These are phyloP conservation scores for Lactarius deliciosus DNA, from an alignment of 768 basidiomycete species.

Conservation along the genomic window DNA sequence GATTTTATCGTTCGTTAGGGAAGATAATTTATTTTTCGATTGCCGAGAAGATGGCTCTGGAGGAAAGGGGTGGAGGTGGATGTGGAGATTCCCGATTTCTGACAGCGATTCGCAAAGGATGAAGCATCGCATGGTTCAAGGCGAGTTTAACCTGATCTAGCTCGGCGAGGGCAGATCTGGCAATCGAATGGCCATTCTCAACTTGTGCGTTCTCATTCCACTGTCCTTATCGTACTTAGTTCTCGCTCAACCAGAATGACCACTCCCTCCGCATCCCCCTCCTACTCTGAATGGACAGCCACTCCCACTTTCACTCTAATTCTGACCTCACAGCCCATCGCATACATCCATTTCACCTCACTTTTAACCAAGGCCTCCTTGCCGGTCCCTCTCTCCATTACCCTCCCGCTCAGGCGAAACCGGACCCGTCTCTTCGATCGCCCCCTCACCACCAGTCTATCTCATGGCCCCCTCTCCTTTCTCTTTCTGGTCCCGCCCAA, in stretches of 20 bases:
- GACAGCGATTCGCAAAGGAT: slow-evolving; percentile 28
- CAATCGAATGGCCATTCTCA: not conserved
- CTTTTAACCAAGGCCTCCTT: slow-evolving; percentile 5
- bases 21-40: not conserved
- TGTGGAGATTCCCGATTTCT: slow-evolving; percentile 28
- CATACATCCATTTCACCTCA: slow-evolving; percentile 7
- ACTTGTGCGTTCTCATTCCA: slow-evolving; percentile 11
- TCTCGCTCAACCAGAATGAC: not conserved
- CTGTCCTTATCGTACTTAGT: not conserved
- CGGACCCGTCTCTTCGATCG: slow-evolving; percentile 1
- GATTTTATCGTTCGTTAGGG: slow-evolving; percentile 1
- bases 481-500: slow-evolving; percentile 1
- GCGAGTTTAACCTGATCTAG: slow-evolving; percentile 28
- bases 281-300: not conserved
- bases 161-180: slow-evolving; percentile 11
- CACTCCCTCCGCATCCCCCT: not conserved
- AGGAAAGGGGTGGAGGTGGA: slow-evolving; percentile 16
- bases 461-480: slow-evolving; percentile 14
- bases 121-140: slow-evolving; percentile 12
- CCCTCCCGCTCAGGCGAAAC: not conserved
- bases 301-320: slow-evolving; percentile 1
- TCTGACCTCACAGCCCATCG: not conserved
- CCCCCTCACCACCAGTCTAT: slow-evolving; percentile 6
- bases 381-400: slow-evolving; percentile 11
- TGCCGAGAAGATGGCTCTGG: slow-evolving; percentile 15